Percentiles rank a stretch among this genome's conserved stretches.
phyloP scores from a whole-genome alignment of 78 protist genomes.

The Guillardia theta region DNA sequence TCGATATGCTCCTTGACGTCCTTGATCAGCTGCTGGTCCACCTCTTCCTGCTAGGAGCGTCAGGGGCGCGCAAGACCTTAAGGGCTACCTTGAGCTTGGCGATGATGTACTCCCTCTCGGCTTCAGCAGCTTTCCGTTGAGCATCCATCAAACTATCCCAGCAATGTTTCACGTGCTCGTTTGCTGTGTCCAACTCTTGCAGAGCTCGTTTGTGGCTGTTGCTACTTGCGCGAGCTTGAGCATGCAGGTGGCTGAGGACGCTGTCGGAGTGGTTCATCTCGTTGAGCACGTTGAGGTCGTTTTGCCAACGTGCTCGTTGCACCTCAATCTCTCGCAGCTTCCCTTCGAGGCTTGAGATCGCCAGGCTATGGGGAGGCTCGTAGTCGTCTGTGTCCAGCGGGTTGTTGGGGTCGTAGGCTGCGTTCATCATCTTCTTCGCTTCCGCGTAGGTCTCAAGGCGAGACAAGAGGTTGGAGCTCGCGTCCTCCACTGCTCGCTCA shows the following conservation, averaged over 20 bases:
- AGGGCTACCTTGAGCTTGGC: neutral
- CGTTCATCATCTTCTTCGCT: constrained; percentile 19
- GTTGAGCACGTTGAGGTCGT: neutral
- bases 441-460: neutral
- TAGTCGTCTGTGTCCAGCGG: neutral
- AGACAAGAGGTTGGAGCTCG: neutral
- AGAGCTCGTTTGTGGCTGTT: too few relatives aligned
- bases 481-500: neutral
- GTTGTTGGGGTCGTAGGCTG: neutral
- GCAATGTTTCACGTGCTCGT: neutral
- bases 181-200: neutral
- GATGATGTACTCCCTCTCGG: neutral
- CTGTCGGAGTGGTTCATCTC: neutral
- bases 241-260: too few relatives aligned
- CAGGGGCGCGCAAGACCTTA: too few relatives aligned
- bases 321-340: neutral
- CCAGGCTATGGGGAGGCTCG: neutral
- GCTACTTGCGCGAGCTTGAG: too few relatives aligned
- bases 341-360: neutral
- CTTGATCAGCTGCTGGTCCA: neutral
- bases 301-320: neutral
- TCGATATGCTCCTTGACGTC: neutral
- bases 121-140: neutral
- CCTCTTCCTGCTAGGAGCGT: constrained; percentile 16
- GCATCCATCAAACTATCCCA: neutral